A percentile compares a stretch with the other conserved stretches of the same genome.
These are phyloP conservation scores for Tubosaeta brunneosetosa DNA, from an alignment of 768 basidiomycete species.

Conservation along the genomic window DNA sequence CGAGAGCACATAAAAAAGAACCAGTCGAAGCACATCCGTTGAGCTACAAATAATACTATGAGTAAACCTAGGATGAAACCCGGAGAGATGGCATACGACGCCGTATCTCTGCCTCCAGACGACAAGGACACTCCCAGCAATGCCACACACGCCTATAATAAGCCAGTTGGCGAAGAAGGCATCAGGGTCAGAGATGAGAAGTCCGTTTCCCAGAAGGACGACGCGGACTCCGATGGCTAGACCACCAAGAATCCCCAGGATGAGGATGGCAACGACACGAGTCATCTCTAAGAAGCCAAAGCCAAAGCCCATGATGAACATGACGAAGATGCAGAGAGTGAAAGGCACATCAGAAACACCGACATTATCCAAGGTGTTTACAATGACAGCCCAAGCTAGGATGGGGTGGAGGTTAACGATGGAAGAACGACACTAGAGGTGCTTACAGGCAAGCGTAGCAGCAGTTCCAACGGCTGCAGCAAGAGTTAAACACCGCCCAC, in stretches of 20 bases:
- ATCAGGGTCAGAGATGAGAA: slow-evolving; percentile 39
- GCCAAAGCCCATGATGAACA: slow-evolving; percentile 48
- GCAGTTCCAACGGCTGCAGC: slow-evolving; percentile 52
- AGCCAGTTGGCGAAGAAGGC: slow-evolving; percentile 49
- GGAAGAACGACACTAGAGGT: neutral
- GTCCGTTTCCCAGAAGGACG: slow-evolving; percentile 43
- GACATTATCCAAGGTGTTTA: slow-evolving; percentile 47
- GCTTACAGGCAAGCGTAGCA: slow-evolving; percentile 43
- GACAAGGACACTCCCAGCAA: slow-evolving; percentile 38
- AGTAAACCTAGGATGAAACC: neutral
- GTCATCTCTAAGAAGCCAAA: slow-evolving; percentile 52
- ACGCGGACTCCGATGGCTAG: slow-evolving; percentile 54
- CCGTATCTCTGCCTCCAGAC: slow-evolving; percentile 44
- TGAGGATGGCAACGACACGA: slow-evolving; percentile 41
- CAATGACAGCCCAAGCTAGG: slow-evolving; percentile 59
- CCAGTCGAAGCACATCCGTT: slow-evolving; percentile 54
- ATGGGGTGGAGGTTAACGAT: neutral
- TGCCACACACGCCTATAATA: slow-evolving; percentile 43
- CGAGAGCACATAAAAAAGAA: slow-evolving; percentile 55
- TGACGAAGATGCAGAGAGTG: slow-evolving; percentile 42
- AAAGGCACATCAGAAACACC: slow-evolving; percentile 52
- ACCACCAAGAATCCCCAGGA: slow-evolving; percentile 51
- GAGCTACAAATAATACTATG: slow-evolving; percentile 27
- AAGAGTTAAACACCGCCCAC: slow-evolving; percentile 52
- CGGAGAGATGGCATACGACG: slow-evolving; percentile 38